Percentiles rank a stretch among this genome's conserved stretches.
These are phyloP conservation scores for Citropsis articulata DNA, from an alignment of 345 rosid species.

Conservation along the genomic window DNA sequence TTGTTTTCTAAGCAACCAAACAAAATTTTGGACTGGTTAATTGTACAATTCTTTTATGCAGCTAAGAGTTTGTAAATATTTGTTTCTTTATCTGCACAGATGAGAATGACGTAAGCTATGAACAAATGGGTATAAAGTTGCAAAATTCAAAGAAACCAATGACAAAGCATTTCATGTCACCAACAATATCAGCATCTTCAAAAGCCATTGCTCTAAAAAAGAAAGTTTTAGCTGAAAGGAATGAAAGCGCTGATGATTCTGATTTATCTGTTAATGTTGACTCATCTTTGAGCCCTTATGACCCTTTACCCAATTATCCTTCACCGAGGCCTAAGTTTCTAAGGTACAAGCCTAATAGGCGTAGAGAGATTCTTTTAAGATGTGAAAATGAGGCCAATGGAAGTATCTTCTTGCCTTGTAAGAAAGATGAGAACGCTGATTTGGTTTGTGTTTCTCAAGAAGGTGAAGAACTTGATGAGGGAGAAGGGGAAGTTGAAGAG, in stretches of 20 bases:
- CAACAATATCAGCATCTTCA: slow-evolving; percentile 33
- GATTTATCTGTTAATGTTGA: neutral
- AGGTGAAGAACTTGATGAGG: slow-evolving; percentile 23
- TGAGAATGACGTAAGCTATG: slow-evolving; percentile 28
- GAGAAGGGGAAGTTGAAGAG: slow-evolving; percentile 10
- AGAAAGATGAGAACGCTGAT: slow-evolving; percentile 11
- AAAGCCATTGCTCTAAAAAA: slow-evolving; percentile 28
- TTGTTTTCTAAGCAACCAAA: neutral
- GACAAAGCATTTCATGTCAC: slow-evolving; percentile 31
- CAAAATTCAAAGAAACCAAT: slow-evolving; percentile 17
- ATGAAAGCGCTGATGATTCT: slow-evolving; percentile 13
- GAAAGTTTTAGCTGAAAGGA: slow-evolving; percentile 41
- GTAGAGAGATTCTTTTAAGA: slow-evolving; percentile 22
- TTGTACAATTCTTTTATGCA: neutral
- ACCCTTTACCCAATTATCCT: slow-evolving; percentile 27
- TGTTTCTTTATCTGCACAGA: slow-evolving; percentile 16
- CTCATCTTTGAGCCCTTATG: slow-evolving; percentile 25
- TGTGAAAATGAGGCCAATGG: slow-evolving; percentile 22
- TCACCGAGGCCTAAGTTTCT: slow-evolving; percentile 47
- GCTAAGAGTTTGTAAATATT: neutral
- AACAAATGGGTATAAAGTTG: slow-evolving; percentile 3
- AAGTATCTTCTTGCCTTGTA: slow-evolving; percentile 4
- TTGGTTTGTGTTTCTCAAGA: slow-evolving; percentile 3
- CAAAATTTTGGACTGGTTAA: neutral
- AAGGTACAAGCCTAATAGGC: slow-evolving; percentile 35